phyloP scores from a whole-genome alignment of 495 filamentous ascomycete species.

The Aspergillus affinis region DNA sequence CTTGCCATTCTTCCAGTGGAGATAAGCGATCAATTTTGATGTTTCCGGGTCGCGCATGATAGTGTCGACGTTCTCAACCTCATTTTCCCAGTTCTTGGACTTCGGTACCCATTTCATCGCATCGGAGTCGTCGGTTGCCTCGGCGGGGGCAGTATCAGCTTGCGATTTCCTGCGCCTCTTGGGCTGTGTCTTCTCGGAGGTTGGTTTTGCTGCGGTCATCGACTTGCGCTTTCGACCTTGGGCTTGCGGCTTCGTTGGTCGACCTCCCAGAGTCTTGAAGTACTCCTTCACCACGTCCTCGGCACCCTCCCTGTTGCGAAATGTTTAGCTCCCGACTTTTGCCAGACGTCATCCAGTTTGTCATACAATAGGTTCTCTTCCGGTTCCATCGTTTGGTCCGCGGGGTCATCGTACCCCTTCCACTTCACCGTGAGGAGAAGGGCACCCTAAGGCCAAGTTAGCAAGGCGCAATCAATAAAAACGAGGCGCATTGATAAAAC shows the following conservation, averaged over 20 bases:
- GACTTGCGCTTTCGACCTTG: conserved; percentile 42
- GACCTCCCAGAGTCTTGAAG: conserved; percentile 56
- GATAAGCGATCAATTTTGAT: conserved; percentile 44
- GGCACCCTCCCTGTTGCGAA: conserved; percentile 45
- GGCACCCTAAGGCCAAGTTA: conserved; percentile 34
- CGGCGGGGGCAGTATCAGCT: conserved; percentile 18
- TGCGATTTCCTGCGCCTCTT: conserved; percentile 25
- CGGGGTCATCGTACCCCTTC: conserved; percentile 57
- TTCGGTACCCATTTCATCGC: conserved; percentile 47
- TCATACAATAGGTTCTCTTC: conserved; percentile 55
- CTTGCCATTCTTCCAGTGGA: conserved; percentile 57
- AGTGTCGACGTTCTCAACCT: conserved; percentile 55
- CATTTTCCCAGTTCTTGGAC: conserved; percentile 56
- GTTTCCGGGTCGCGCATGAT: conserved; percentile 50
- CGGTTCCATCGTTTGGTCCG: conserved; percentile 61
- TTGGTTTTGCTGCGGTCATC: conserved; percentile 30
- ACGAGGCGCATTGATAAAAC: conserved; percentile 7
- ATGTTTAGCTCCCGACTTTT: conserved; percentile 9
- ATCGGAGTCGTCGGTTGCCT: conserved; percentile 20
- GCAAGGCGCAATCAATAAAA: conserved; percentile 6
- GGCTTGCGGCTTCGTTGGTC: conserved; percentile 37
- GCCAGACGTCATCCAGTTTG: conserved; percentile 8
- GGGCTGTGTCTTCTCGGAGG: conserved; percentile 19
- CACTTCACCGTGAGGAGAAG: conserved; percentile 59
- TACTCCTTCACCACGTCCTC: conserved; percentile 55